Evolutionary conservation across 1,284 basidiomycete species (phyloP).

Genomic region (Gymnopus androsaceus): DNA sequence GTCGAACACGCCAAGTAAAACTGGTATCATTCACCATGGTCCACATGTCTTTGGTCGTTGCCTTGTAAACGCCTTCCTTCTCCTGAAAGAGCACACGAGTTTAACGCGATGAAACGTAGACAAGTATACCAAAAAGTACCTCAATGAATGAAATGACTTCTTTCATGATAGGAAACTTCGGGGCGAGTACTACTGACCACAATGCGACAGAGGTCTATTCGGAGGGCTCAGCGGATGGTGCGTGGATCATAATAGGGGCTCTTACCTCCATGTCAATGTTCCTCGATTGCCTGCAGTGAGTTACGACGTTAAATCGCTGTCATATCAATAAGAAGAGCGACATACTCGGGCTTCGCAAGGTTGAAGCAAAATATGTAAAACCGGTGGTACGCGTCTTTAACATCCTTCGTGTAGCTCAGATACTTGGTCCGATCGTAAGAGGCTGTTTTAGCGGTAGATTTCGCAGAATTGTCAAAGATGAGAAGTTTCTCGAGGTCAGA

Average conservation of each 20-base stretch:
- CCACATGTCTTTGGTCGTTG: conserved; percentile 83
- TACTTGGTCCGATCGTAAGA: conserved; percentile 61
- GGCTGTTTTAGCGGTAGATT: conserved; percentile 31
- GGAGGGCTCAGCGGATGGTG: not conserved
- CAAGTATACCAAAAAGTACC: too few relatives aligned
- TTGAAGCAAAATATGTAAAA: conserved; percentile 70
- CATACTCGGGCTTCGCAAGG: conserved; percentile 69
- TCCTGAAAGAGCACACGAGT: conserved; percentile 40
- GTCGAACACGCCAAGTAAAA: not conserved
- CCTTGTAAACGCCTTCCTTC: conserved; percentile 59
- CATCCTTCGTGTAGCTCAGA: conserved; percentile 48
- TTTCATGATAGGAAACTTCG: conserved; percentile 62
- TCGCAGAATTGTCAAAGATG: conserved; percentile 46
- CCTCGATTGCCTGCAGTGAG: conserved; percentile 51
- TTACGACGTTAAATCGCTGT: too few relatives aligned
- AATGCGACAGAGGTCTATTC: conserved; percentile 67
- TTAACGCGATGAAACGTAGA: too few relatives aligned
- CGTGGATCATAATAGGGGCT: not conserved
- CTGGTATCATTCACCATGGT: conserved; percentile 61
- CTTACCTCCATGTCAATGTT: conserved; percentile 81
- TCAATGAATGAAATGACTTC: conserved; percentile 65
- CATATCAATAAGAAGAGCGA: too few relatives aligned
- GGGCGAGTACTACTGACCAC: conserved; percentile 70
- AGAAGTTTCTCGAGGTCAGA: conserved; percentile 65
- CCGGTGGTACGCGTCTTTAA: conserved; percentile 55